Evolutionary conservation across 768 basidiomycete species (phyloP), one percentile per base, ranked within the genome.

Genomic region (Lactarius hatsudake): DNA sequence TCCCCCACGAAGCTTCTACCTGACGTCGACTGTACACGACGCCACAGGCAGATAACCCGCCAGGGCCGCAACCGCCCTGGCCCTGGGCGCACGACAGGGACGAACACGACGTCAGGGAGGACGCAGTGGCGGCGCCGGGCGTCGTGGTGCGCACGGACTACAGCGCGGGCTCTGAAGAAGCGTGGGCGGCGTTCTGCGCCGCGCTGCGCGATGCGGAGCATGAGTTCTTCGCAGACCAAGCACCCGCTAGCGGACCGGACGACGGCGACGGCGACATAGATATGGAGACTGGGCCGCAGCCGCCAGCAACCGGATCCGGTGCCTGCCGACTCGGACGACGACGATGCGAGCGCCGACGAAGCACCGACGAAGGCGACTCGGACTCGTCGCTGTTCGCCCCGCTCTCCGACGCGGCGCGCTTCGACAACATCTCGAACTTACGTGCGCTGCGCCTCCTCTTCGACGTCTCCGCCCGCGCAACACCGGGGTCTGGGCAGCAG

Each of bases 61-160:
- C 32, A 26, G 34, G n/a, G 18, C 56, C 56, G 34, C 36, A 38
- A 8, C 34, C 34, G 75, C 73, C 62, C 30, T 30, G 30, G 66
- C 70, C 48, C 72, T 66, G 8, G 88, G 88, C 72, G 73, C 74
- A 10, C 20, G 89, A 91, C 75, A 83, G 84, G 1, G 73, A 83
- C 66, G 88, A 90, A 74, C 73, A 72, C 13, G 68, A 78, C 59
- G 69, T 83, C 38, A 74, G 77, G 26, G 80, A 78, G 28, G 80
- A 84, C 26, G 78, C 82, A 28, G 81, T 77, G 8, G 80, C 80
- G 1, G 83, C 84, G 64, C 71, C 86, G 51, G 89, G 89, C 17
- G 71, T 92, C 66, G 73, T 93, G 56, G 73, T 93, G n/a, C 86
- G 91, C 45, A 88, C 90, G 12, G 89, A 93, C 72, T 92, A 82